Base-by-base conservation (phyloP, 2,329 filamentous ascomycete genomes). In the Metarhizium anisopliae region DNA sequence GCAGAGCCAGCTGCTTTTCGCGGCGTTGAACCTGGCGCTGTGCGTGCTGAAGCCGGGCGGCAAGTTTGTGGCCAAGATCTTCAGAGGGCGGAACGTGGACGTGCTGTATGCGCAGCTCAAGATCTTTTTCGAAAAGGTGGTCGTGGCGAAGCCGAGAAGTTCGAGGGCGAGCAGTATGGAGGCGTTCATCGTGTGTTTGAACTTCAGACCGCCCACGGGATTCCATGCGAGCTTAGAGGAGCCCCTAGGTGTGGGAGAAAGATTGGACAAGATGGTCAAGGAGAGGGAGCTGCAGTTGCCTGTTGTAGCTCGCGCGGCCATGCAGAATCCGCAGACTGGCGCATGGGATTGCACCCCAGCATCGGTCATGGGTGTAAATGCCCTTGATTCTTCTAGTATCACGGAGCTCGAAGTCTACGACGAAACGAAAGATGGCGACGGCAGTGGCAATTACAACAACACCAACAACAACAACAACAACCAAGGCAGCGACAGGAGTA, bases 61-160 rank as follows among this genome's bases (percentile, higher is more conserved):
- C 59, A 95, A 90, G 66, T 99, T 99, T 64, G 93, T 99, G 7
- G 94, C 94, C 58, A 99, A 99, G 77, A 96, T 99, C 59, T 99
- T 99, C 75, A 79, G 94, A 16, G 92, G 90, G 16, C 86, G 91
- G 63, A 94, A 97, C 65, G 92, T 97, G n/a, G 94, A 97, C 67
- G 77, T 97, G 29, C 82, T 99, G 8, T 97, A 94, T 67, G 91
- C 91, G 2, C 94, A 99, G 70, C 81, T 99, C 54, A 94, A 92
- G 69, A 83, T 93, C 20, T 91, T 97, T 55, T 99, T 99, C 63
- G 68, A 83, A 61, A 77, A 83, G 54, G 94, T 99, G 47, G 83
- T 90, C 25, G 90, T 97, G 16, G 92, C 94, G 13, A 99, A 99
- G 75, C 94, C 94, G 2, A 79, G 94, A 54, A 95, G 90, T 60